Evolutionary conservation across 2,329 filamentous ascomycete species (phyloP).

Genomic region (Phoma sp.): DNA sequence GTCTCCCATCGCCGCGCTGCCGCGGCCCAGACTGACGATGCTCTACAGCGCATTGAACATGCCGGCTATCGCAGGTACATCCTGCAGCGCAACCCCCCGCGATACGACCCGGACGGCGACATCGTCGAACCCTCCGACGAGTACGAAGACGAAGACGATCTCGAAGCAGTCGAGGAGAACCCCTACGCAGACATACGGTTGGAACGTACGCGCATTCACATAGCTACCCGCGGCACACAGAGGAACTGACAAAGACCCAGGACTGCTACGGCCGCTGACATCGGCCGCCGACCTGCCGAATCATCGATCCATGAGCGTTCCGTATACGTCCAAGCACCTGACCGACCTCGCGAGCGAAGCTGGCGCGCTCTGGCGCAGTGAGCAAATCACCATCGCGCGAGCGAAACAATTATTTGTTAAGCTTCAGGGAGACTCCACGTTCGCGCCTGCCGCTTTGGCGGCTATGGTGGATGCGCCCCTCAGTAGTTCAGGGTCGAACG

Average conservation of each 20-base stretch:
- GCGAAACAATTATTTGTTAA: conserved; percentile 77
- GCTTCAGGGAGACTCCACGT: conserved; percentile 76
- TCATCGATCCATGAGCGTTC: conserved; percentile 76
- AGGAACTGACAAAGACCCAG: conserved; percentile 52
- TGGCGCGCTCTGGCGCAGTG: conserved; percentile 75
- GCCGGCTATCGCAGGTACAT: conserved; percentile 76
- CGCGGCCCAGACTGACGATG: conserved; percentile 19
- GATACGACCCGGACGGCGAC: conserved; percentile 80
- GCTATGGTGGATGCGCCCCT: conserved; percentile 53
- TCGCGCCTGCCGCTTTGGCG: conserved; percentile 63
- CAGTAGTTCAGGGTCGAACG: conserved; percentile 23
- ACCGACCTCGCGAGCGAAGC: conserved; percentile 74
- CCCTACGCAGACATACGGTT: conserved; percentile 76
- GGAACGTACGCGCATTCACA: conserved; percentile 63
- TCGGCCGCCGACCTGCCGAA: conserved; percentile 75
- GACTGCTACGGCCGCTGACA: conserved; percentile 77
- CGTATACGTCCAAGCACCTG: conserved; percentile 77
- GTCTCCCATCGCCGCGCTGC: conserved; percentile 27
- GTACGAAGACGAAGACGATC: conserved; percentile 68
- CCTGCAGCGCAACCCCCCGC: conserved; percentile 74
- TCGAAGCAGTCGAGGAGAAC: conserved; percentile 71
- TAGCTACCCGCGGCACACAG: not conserved
- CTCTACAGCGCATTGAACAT: conserved; percentile 71
- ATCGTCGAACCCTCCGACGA: conserved; percentile 77
- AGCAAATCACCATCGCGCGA: conserved; percentile 75